Evolutionary conservation across 2,329 filamentous ascomycete genomes (phyloP).

Genomic region (Alternaria alternata): DNA sequence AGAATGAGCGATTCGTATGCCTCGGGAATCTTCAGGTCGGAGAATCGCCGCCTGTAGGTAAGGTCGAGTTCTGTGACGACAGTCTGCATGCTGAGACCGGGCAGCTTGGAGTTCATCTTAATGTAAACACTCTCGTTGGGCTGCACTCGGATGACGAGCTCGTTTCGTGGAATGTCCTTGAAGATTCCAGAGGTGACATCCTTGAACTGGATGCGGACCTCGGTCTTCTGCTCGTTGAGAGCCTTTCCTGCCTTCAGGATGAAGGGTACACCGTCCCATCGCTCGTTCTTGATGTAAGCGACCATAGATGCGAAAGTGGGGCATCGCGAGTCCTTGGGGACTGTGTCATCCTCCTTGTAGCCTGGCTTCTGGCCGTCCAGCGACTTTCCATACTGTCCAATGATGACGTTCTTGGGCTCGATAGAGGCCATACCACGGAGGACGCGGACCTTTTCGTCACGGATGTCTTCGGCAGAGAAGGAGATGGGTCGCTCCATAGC

Average conservation of each 20-base stretch:
- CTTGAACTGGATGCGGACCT: constrained; percentile 99
- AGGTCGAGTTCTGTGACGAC: constrained; percentile 98
- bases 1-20: constrained; percentile 98
- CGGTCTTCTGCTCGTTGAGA: constrained; percentile 99
- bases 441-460: constrained; percentile 97
- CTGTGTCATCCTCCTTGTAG: constrained; percentile 98
- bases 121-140: constrained; percentile 99
- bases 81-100: constrained; percentile 98
- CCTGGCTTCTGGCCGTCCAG: constrained; percentile 95
- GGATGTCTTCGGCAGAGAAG: constrained; percentile 97
- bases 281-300: constrained; percentile 98
- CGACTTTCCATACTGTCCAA: constrained; percentile 97
- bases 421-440: constrained; percentile 92
- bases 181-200: constrained; percentile 99
- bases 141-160: constrained; percentile 98
- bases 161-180: constrained; percentile 99
- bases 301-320: constrained; percentile 98
- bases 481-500: constrained; percentile 99
- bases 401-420: constrained; percentile 99
- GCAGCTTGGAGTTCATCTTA: constrained; percentile 99
- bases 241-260: constrained; percentile 99
- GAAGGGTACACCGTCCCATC: constrained; percentile 99
- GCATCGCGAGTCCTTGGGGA: constrained; percentile 96
- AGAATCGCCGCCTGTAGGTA: constrained; percentile 97
- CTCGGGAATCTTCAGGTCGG: constrained; percentile 98